Conservation (phyloP, 192 early-diverging fungal species). For the Dispira simplex region DNA sequence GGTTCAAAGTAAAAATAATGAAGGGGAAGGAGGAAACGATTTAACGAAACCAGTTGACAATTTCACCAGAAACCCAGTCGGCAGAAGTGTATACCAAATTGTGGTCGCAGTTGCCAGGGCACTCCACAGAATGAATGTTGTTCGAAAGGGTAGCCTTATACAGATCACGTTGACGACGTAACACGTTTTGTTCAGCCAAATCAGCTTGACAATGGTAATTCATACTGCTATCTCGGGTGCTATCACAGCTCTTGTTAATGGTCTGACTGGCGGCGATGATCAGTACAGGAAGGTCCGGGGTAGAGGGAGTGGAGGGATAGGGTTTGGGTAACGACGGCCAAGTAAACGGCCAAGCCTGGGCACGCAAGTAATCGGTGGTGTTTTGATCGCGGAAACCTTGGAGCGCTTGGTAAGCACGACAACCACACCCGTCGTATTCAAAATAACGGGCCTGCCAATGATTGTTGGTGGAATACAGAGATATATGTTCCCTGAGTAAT, state of each 20-base stretch:
- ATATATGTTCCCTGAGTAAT: conserved; percentile 22
- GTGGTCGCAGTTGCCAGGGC: conserved; percentile 8
- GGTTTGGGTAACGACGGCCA: conserved; percentile 25
- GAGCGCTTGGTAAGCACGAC: conserved; percentile 23
- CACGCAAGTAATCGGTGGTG: conserved; percentile 22
- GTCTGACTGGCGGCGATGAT: conserved; percentile 6
- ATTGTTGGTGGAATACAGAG: conserved; percentile 27
- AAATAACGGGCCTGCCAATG: conserved; percentile 34
- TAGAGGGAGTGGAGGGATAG: not conserved
- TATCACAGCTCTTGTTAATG: not conserved
- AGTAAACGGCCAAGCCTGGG: conserved; percentile 31
- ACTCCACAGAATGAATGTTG: not conserved
- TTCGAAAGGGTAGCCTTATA: not conserved
- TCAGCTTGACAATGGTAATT: not conserved
- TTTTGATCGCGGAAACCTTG: conserved; percentile 16
- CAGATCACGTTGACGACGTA: conserved; percentile 3
- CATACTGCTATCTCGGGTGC: not conserved
- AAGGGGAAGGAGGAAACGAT: no score
- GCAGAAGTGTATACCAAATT: conserved; percentile 10
- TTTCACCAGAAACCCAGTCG: conserved; percentile 7
- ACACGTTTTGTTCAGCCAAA: conserved; percentile 3
- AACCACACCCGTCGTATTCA: conserved; percentile 31
- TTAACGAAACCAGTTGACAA: conserved; percentile 4
- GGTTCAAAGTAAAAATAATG: no score
- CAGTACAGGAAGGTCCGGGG: conserved; percentile 1